Evolutionary conservation across 768 basidiomycete species (phyloP), one percentile per base, ranked within the genome.

Genomic region (Neoboletus magnificus): DNA sequence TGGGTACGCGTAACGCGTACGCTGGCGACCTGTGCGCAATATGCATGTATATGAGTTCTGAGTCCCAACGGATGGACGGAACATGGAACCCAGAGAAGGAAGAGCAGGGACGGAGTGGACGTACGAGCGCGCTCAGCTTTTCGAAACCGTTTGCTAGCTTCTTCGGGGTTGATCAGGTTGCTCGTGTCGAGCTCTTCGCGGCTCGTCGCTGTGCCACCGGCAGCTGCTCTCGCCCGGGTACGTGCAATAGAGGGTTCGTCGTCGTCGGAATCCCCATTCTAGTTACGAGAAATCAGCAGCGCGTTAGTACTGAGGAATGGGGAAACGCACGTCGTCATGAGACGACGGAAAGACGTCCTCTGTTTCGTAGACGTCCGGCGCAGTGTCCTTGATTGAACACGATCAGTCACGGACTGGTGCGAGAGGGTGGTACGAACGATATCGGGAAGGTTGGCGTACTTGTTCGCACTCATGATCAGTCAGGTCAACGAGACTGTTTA

Each of bases 291-390:
- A 22, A 61, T 59, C 51, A 52, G 36, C 50, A n/a, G 37, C 5
- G 7, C 23, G 42, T 30, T 1, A 48, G 35, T 22, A 29, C 2
- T 13, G 49, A 32, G 5, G 43, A 27, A 32, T n/a, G 22, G 25
- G 13, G 42, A 51, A 18, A 73, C 81, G 55, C 67, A 87, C 88
- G 59, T 78, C 77, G 22, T 73, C 71, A 47, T 80, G 76, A 29
- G 79, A 68, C 16, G 78, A 70, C 15, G 80, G 85, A 64, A 85
- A 79, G 16, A 82, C 77, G 61, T 96, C 93, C 44, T 91, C 88
- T 0, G 93, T 96, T 68, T 96, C 93, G 66, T 96, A 96, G 42
- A 96, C 83, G 70, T 96, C 93, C 39, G 83, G 92, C 2, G 91
- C 92, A 13, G 89, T 91, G 73, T 94, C 93, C 93, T 96, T 64